Percentiles rank a stretch among this genome's conserved stretches.
phyloP scores from a whole-genome alignment of 352 stramenopile species.

The Thalassiosira mediterranea region DNA sequence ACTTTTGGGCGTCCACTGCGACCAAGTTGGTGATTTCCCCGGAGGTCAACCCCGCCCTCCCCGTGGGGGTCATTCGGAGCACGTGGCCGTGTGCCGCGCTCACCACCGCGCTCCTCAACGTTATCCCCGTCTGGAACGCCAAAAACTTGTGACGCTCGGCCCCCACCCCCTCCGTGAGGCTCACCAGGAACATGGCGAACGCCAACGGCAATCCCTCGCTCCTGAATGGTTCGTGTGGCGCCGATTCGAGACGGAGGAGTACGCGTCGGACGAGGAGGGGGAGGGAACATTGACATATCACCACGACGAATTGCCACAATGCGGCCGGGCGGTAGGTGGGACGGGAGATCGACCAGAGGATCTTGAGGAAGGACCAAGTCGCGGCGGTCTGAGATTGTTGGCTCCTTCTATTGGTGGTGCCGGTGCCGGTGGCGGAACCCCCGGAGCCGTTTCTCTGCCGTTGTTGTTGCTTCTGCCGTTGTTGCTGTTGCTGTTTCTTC shows the following conservation, averaged over 20 bases:
- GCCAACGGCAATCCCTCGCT: slow-evolving; percentile 50
- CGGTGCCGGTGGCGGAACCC: not conserved
- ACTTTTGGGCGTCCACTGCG: slow-evolving; percentile 80
- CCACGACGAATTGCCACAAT: slow-evolving; percentile 68
- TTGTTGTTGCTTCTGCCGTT: too few species aligned
- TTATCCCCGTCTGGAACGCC: slow-evolving; percentile 69
- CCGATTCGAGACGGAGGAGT: slow-evolving; percentile 60
- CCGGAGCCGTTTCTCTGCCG: not conserved
- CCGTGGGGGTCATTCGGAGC: slow-evolving; percentile 63
- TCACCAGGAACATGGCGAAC: slow-evolving; percentile 56
- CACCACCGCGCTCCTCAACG: slow-evolving; percentile 58
- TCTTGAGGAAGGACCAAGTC: slow-evolving; percentile 17
- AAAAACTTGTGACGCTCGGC: slow-evolving; percentile 76
- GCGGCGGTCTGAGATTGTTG: not conserved
- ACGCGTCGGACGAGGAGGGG: slow-evolving; percentile 70
- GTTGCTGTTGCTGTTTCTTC: not conserved
- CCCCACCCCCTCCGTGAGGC: slow-evolving; percentile 62
- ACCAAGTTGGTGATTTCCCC: slow-evolving; percentile 80
- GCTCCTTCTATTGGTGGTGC: not conserved
- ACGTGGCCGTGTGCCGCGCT: slow-evolving; percentile 65
- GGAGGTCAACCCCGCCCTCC: slow-evolving; percentile 57
- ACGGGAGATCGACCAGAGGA: slow-evolving; percentile 51
- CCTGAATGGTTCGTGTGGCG: slow-evolving; percentile 43
- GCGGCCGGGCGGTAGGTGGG: slow-evolving; percentile 67
- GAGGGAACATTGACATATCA: slow-evolving; percentile 57